These are phyloP conservation scores for Cytospora mali DNA, from an alignment of 2,329 filamentous ascomycete species.

Conservation along the genomic window DNA sequence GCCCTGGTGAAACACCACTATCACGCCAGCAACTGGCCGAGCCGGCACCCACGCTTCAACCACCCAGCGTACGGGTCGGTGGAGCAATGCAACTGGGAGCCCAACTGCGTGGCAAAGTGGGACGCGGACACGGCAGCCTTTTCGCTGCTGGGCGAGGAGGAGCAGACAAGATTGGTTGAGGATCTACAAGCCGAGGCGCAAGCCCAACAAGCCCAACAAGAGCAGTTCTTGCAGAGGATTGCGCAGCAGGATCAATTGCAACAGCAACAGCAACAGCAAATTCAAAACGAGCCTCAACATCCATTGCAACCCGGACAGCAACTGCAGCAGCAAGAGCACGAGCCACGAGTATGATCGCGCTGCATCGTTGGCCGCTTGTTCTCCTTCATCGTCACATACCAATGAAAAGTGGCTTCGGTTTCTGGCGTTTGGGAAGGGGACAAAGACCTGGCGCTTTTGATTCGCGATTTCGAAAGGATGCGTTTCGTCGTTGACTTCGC, in stretches of 20 bases:
- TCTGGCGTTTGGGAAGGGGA: conserved; percentile 10
- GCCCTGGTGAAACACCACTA: conserved; percentile 76
- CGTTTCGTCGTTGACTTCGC: background rate
- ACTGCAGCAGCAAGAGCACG: background rate
- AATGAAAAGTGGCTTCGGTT: background rate
- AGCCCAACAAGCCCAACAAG: conserved; percentile 33
- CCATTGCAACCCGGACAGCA: background rate
- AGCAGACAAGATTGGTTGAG: conserved; percentile 56
- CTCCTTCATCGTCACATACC: conserved; percentile 1
- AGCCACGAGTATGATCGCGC: background rate
- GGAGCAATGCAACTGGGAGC: conserved; percentile 71
- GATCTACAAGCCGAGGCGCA: conserved; percentile 38
- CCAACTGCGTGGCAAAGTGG: conserved; percentile 66
- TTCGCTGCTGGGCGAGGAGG: conserved; percentile 58
- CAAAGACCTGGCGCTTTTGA: background rate
- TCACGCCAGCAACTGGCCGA: conserved; percentile 73
- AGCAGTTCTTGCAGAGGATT: conserved; percentile 24
- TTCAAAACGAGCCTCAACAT: conserved; percentile 7
- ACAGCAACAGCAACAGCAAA: conserved; percentile 9
- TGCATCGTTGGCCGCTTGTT: background rate
- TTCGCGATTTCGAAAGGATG: background rate
- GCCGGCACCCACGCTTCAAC: conserved; percentile 64
- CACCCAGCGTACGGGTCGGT: conserved; percentile 72
- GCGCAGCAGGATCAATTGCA: conserved; percentile 19
- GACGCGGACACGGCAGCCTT: conserved; percentile 65